Base-by-base conservation (phyloP, 2,329 filamentous ascomycete species). In the Aureobasidium sp. region DNA sequence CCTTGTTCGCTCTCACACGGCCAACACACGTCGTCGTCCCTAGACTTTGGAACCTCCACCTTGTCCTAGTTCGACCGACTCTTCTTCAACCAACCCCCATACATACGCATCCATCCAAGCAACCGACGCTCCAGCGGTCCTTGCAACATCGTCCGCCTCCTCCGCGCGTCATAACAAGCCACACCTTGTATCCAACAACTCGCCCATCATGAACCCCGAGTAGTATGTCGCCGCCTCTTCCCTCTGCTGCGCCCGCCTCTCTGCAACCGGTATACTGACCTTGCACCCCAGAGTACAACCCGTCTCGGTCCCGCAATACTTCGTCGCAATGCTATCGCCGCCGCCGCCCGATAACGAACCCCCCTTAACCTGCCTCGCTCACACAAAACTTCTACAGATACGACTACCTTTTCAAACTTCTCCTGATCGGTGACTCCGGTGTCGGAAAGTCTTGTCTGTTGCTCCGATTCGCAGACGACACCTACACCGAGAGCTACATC, bases 331-430 rank as follows among this genome's bases (percentile, higher is more conserved):
- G 45, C 24, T 14, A 7, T 19, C 29, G 54, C 29, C 31, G 33
- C 19, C 56, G 56, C 44, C 56, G 29, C 24, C 42, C 31, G 56
- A 59, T 47, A 49, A 48, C 19, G 29, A 61, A 40, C 59, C 59
- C 31, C 31, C 59, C 48, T 61, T 44, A 53, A 45, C 35, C 53
- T 24, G 37, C 24, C 35, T 50, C n/a, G 59, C 59, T 61, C 37
- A 61, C 35, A 53, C 37, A 31, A 48, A 47, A 9, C 62, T 27
- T 59, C 33, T 62, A 64, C 74, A 97, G 94, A 94, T 99, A 99
- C 89, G 94, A 99, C 78, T 99, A 99, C 79, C 91, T 99, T 74
- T 99, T 99, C 87, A 99, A 99, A 87, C 91, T 99, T 69, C 90
- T 99, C 79, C 93, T 99, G 82, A 99, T 99, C 86, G 94, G 94